A percentile compares a stretch with the other conserved stretches of the same genome.
Conservation (phyloP, 371 early-diverging fungal genomes). For the Rhizomucor pusillus region DNA sequence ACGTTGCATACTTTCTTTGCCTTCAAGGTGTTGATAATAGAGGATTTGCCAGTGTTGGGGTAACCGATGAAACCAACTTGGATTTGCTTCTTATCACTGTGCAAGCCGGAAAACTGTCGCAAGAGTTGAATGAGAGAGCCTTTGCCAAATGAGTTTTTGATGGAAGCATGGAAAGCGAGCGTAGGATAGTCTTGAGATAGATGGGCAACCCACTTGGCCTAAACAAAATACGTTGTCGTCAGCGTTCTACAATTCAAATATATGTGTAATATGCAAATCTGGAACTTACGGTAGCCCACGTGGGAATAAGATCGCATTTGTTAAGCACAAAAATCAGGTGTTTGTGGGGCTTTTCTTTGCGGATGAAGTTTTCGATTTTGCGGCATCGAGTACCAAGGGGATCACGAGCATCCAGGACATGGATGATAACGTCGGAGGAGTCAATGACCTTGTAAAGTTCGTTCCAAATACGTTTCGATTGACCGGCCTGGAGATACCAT, state of each 20-base stretch:
- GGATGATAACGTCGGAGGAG: conserved; percentile 97
- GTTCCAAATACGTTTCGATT: conserved; percentile 99
- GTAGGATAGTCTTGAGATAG: conserved; percentile 95
- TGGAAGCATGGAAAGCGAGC: conserved; percentile 97
- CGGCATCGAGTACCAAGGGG: conserved; percentile 96
- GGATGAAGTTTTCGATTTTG: conserved; percentile 89
- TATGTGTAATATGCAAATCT: not conserved
- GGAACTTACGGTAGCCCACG: conserved; percentile 91
- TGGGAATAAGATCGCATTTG: conserved; percentile 99
- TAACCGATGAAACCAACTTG: conserved; percentile 98
- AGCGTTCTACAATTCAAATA: not conserved
- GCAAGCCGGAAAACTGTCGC: conserved; percentile 94
- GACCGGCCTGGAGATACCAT: conserved; percentile 91
- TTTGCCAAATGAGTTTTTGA: conserved; percentile 98
- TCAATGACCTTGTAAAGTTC: conserved; percentile 99
- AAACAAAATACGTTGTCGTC: not conserved
- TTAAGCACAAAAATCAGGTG: conserved; percentile 98
- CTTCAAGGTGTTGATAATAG: conserved; percentile 98
- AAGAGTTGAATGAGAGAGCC: conserved; percentile 96
- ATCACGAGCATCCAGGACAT: conserved; percentile 99
- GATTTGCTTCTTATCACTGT: conserved; percentile 97
- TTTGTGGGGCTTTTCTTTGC: conserved; percentile 96
- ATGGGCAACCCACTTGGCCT: conserved; percentile 89
- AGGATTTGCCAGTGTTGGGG: conserved; percentile 96
- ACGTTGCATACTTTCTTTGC: conserved; percentile 97